These are phyloP conservation scores for Sclerotinia spermophila DNA, from an alignment of 2,329 filamentous ascomycete genomes.

Conservation along the genomic window DNA sequence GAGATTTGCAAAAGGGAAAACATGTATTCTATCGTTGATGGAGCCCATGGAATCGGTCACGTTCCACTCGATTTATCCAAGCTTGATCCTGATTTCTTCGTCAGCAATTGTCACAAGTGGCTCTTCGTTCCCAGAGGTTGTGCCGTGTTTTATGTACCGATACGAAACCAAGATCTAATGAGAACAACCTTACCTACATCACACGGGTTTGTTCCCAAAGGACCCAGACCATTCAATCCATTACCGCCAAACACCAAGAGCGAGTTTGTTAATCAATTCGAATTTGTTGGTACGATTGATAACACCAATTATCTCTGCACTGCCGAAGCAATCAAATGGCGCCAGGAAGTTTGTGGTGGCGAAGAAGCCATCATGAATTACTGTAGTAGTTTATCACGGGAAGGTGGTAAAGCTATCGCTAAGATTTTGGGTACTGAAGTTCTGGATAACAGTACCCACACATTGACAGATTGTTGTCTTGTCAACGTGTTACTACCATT, in stretches of 20 bases:
- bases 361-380: conserved; percentile 68
- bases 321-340: conserved; percentile 67
- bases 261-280: conserved; percentile 66
- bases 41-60: conserved; percentile 80
- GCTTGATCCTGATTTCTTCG: conserved; percentile 79
- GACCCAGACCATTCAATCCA: conserved; percentile 34
- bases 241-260: conserved; percentile 44
- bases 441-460: conserved; percentile 61
- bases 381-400: conserved; percentile 56
- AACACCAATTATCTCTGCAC: conserved; percentile 69
- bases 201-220: conserved; percentile 64
- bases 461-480: conserved; percentile 65
- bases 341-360: conserved; percentile 65
- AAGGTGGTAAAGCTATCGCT: conserved; percentile 60
- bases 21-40: conserved; percentile 69
- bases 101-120: conserved; percentile 91
- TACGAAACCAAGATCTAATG: conserved; percentile 71
- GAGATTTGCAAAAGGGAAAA: conserved; percentile 61
- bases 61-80: conserved; percentile 63
- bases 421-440: conserved; percentile 64
- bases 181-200: conserved; percentile 74
- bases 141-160: conserved; percentile 75
- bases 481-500: conserved; percentile 73
- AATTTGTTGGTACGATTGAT: conserved; percentile 74
- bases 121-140: conserved; percentile 75